phyloP scores from a whole-genome alignment of 169 alveolate species.

The Cyclospora cayetanensis region DNA sequence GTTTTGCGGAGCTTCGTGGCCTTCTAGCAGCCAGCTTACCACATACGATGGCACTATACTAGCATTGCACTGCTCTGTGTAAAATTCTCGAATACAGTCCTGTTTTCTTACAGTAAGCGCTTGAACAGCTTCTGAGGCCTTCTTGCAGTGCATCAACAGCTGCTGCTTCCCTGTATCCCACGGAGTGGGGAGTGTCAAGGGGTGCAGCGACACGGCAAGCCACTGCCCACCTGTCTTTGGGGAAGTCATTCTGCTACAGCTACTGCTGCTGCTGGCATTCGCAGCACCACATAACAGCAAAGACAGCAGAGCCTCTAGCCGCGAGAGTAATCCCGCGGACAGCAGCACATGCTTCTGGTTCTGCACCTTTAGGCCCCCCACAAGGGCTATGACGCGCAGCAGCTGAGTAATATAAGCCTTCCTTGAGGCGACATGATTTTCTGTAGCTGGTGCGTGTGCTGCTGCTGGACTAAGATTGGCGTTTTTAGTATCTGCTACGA shows the following conservation, averaged over 20 bases:
- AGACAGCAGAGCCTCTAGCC: constrained; percentile 1
- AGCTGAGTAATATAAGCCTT: background rate
- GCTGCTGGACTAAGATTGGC: background rate
- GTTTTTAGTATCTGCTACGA: background rate
- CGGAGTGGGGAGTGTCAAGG: constrained; percentile 28
- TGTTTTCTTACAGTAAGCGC: too few species aligned
- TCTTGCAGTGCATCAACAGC: background rate
- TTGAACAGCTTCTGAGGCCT: background rate
- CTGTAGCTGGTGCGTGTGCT: constrained; percentile 6
- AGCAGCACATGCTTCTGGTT: constrained; percentile 44
- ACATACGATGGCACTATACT: too few species aligned
- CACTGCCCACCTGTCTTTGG: constrained; percentile 17
- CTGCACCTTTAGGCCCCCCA: constrained; percentile 27
- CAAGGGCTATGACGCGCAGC: background rate
- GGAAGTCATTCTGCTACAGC: constrained; percentile 11
- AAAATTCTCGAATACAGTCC: too few species aligned
- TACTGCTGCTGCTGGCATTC: background rate
- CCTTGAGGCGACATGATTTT: background rate
- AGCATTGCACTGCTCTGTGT: too few species aligned
- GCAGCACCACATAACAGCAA: constrained; percentile 10
- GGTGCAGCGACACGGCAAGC: constrained; percentile 51
- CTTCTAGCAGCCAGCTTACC: too few species aligned
- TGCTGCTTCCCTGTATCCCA: background rate
- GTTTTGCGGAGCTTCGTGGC: too few species aligned
- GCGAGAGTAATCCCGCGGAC: constrained; percentile 12